phyloP scores from a whole-genome alignment of 148 eudicot genomes.

The Dysphania ambrosioides region DNA sequence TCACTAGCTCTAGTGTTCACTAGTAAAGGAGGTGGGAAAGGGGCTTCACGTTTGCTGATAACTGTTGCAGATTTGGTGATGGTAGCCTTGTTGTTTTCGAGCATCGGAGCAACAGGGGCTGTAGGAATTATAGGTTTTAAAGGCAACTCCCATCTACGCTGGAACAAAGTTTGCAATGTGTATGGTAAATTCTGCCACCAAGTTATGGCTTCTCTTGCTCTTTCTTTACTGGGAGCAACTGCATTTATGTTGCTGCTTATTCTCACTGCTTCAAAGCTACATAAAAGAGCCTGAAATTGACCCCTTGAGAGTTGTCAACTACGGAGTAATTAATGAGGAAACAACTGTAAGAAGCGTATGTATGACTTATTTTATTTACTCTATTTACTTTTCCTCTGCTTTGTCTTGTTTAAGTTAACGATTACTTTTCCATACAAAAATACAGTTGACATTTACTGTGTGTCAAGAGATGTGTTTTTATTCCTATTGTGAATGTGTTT shows the following conservation, averaged over 20 bases:
- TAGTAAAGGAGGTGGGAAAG: conserved; percentile 25
- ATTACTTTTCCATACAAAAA: too few species aligned
- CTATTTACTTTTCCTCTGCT: too few species aligned
- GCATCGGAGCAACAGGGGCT: conserved; percentile 49
- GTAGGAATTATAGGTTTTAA: conserved; percentile 50
- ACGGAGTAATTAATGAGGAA: too few species aligned
- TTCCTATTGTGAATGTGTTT: too few species aligned
- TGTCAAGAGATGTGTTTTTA: too few species aligned
- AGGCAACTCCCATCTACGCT: conserved; percentile 63
- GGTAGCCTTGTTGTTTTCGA: conserved; percentile 55
- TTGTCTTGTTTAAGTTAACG: too few species aligned
- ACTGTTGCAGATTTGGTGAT: conserved; percentile 46
- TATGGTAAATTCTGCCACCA: conserved; percentile 48
- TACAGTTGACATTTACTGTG: too few species aligned
- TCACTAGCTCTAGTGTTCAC: conserved; percentile 36
- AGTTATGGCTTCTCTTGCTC: conserved; percentile 27
- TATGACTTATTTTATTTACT: too few species aligned
- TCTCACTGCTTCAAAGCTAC: conserved; percentile 36
- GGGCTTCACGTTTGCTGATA: conserved; percentile 14
- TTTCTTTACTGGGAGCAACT: conserved; percentile 35
- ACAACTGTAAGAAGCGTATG: too few species aligned
- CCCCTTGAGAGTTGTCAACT: neutral
- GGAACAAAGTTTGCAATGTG: conserved; percentile 66
- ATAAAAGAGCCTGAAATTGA: conserved; percentile 22
- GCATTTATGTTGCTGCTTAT: conserved; percentile 36